Conservation (phyloP, 2,329 filamentous ascomycete genomes). For the Monilinia laxa region DNA sequence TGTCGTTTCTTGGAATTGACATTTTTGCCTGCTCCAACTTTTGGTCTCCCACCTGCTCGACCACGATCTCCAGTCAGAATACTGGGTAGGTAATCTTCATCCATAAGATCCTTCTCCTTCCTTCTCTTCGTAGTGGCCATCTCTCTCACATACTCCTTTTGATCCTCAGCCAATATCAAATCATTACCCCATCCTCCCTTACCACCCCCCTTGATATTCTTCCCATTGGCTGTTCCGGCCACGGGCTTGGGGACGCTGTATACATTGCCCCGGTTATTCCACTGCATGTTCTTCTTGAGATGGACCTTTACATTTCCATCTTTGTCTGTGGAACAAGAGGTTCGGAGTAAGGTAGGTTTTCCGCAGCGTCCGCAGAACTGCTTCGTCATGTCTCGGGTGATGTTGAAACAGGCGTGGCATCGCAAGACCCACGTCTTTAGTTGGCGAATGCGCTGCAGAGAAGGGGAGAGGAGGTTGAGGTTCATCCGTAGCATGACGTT, state of each 20-base stretch:
- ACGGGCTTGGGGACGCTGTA: conserved; percentile 92
- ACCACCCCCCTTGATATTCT: conserved; percentile 66
- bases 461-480: conserved; percentile 79
- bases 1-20: conserved; percentile 76
- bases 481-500: conserved; percentile 95
- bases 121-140: conserved; percentile 62
- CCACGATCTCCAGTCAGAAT: conserved; percentile 79
- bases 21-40: conserved; percentile 80
- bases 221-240: conserved; percentile 76
- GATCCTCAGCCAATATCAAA: conserved; percentile 87
- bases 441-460: conserved; percentile 75
- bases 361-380: conserved; percentile 95
- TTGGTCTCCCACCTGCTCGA: conserved; percentile 64
- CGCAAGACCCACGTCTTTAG: conserved; percentile 87
- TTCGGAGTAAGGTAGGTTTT: conserved; percentile 79
- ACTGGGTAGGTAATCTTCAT: conserved; percentile 85
- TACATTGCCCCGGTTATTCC: conserved; percentile 88
- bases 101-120: conserved; percentile 83
- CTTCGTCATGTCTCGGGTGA: conserved; percentile 78
- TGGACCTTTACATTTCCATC: conserved; percentile 81
- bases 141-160: conserved; percentile 82
- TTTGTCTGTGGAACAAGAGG: conserved; percentile 79
- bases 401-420: conserved; percentile 90
- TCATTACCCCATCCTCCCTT: conserved; percentile 84
- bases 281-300: conserved; percentile 92